Evolutionary conservation across 2,329 filamentous ascomycete species (phyloP).

Genomic region (Thielaviopsis cerberus): DNA sequence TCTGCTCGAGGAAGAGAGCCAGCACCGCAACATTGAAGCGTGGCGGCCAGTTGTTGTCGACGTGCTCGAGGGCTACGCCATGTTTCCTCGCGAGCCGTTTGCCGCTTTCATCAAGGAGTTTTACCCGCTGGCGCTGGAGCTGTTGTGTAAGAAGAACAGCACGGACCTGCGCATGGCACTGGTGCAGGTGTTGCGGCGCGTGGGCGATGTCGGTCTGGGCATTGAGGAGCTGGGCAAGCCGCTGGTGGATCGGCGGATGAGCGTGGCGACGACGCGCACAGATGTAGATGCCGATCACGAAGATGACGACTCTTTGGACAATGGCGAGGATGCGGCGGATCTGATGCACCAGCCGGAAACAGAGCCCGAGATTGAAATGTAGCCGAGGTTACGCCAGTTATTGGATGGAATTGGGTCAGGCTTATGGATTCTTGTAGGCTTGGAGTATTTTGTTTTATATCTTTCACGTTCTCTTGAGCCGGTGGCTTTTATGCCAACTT

Average conservation of each 20-base stretch:
- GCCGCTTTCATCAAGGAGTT: conserved; percentile 62
- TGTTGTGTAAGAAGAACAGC: conserved; percentile 66
- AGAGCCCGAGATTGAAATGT: conserved; percentile 1
- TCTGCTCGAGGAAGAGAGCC: conserved; percentile 78
- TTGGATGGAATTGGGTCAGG: neutral
- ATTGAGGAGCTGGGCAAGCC: conserved; percentile 25
- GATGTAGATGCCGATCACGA: conserved; percentile 17
- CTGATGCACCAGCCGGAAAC: conserved; percentile 10
- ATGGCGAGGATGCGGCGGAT: conserved; percentile 20
- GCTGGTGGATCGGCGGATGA: conserved; percentile 21
- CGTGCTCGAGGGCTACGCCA: conserved; percentile 79
- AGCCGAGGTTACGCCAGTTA: neutral
- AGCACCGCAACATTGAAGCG: conserved; percentile 89
- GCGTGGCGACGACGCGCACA: conserved; percentile 13
- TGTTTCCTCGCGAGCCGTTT: conserved; percentile 67
- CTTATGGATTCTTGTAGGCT: neutral
- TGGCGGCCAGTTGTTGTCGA: conserved; percentile 96
- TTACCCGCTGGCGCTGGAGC: conserved; percentile 67
- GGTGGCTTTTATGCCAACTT: neutral
- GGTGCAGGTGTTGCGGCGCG: conserved; percentile 56
- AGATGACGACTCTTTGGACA: conserved; percentile 14
- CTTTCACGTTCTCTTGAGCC: neutral
- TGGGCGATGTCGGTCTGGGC: conserved; percentile 58
- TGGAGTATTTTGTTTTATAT: neutral
- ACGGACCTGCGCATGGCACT: conserved; percentile 61